A percentile compares a stretch with the other conserved stretches of the same genome.
Evolutionary conservation across 208 protist genomes (phyloP).

Genomic region (Leptomonas seymouri): DNA sequence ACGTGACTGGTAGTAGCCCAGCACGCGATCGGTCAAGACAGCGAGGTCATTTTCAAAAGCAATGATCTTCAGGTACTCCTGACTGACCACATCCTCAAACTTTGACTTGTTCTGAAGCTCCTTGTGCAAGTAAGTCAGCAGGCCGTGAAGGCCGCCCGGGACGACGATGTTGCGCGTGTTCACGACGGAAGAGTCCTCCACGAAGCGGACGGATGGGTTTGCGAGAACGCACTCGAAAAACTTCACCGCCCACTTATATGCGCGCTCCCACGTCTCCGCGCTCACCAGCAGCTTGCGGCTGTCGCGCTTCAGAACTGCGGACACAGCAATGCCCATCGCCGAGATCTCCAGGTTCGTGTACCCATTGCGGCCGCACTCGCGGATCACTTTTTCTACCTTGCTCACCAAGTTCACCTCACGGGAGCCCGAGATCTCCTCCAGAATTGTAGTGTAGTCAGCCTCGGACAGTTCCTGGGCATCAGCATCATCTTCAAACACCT

Average conservation of each 20-base stretch:
- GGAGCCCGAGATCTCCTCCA: conserved; percentile 26
- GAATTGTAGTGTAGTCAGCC: conserved; percentile 32
- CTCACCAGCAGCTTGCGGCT: conserved; percentile 48
- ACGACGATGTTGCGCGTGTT: conserved; percentile 44
- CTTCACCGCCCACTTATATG: conserved; percentile 37
- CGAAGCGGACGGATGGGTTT: conserved; percentile 46
- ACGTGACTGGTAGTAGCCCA: conserved; percentile 66
- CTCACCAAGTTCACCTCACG: conserved; percentile 48
- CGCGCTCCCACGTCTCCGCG: conserved; percentile 54
- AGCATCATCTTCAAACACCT: conserved; percentile 36
- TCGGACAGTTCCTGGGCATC: conserved; percentile 30
- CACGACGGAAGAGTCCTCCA: conserved; percentile 37
- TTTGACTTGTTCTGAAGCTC: conserved; percentile 63
- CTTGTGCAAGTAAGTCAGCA: conserved; percentile 53
- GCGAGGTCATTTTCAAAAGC: conserved; percentile 73
- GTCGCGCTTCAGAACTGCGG: conserved; percentile 51
- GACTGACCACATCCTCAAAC: conserved; percentile 41
- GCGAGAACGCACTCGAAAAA: conserved; percentile 46
- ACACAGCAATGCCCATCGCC: conserved; percentile 50
- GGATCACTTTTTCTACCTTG: conserved; percentile 44
- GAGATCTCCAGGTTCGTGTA: conserved; percentile 56
- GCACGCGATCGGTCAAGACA: conserved; percentile 53
- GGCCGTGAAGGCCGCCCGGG: conserved; percentile 47
- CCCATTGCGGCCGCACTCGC: conserved; percentile 45
- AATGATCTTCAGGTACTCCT: conserved; percentile 62